These are phyloP conservation scores for Pogostemon cablin DNA, from an alignment of 257 asterid genomes.

Conservation along the genomic window DNA sequence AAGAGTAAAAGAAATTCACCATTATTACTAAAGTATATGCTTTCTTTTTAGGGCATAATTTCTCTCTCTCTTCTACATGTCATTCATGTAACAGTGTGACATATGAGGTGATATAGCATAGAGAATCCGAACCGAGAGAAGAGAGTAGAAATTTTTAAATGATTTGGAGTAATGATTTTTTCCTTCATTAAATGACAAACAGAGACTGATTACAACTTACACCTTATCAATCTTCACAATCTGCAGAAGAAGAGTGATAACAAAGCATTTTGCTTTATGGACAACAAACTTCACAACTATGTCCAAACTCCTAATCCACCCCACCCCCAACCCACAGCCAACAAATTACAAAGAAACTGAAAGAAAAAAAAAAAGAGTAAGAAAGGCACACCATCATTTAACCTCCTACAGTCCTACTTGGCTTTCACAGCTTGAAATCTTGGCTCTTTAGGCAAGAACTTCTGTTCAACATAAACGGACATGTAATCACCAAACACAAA, in stretches of 20 bases:
- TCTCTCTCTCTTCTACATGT: too few species aligned
- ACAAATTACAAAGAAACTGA: conserved; percentile 11
- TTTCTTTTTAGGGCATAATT: too few species aligned
- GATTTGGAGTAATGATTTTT: background rate
- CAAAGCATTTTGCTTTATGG: conserved; percentile 33
- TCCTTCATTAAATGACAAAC: background rate
- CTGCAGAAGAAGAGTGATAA: conserved; percentile 16
- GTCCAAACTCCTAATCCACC: background rate
- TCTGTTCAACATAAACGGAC: conserved; percentile 69
- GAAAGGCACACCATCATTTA: background rate
- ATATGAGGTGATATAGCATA: too few species aligned
- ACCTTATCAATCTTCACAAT: conserved; percentile 20
- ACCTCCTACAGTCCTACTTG: conserved; percentile 26
- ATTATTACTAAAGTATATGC: too few species aligned
- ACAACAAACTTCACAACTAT: conserved; percentile 24
- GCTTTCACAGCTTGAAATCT: conserved; percentile 74
- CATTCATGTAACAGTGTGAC: too few species aligned
- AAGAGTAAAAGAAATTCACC: too few species aligned
- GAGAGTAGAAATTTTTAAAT: background rate
- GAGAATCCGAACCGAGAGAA: too few species aligned
- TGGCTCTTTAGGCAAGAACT: conserved; percentile 81
- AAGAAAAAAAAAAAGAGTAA: background rate
- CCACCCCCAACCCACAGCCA: conserved; percentile 12
- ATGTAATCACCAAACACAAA: conserved; percentile 79
- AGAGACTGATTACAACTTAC: conserved; percentile 1